Evolutionary conservation across 2,329 filamentous ascomycete genomes (phyloP).

Genomic region (Fusarium phyllophilum): DNA sequence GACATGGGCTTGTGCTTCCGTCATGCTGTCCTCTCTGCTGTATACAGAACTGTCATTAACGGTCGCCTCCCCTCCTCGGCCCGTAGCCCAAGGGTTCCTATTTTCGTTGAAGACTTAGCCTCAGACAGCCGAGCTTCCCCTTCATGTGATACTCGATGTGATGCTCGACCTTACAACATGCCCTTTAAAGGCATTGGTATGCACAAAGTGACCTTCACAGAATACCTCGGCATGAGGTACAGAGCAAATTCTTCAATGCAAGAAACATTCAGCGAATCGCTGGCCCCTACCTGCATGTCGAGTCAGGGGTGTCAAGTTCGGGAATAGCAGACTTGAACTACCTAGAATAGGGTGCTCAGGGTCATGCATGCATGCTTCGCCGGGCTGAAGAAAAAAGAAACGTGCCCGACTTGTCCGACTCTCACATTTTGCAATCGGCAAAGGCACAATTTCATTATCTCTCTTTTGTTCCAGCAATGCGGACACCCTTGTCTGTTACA

Average conservation of each 20-base stretch:
- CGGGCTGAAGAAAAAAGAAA: conserved; percentile 12
- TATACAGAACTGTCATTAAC: conserved; percentile 30
- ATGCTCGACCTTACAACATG: background rate
- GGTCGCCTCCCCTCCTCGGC: conserved; percentile 7
- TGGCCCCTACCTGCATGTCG: conserved; percentile 18
- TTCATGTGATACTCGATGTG: conserved; percentile 7
- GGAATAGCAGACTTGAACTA: conserved; percentile 30
- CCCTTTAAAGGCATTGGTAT: background rate
- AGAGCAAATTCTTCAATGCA: conserved; percentile 5
- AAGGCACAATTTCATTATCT: conserved; percentile 1
- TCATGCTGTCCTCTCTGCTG: conserved; percentile 22
- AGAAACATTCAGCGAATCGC: conserved; percentile 18
- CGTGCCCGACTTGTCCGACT: background rate
- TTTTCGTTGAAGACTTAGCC: conserved; percentile 6
- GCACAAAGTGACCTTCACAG: background rate
- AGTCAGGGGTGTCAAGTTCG: conserved; percentile 32
- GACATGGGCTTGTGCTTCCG: conserved; percentile 14
- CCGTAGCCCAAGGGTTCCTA: conserved; percentile 6
- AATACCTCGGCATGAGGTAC: conserved; percentile 29
- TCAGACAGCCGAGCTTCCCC: background rate
- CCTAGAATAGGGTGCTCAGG: background rate
- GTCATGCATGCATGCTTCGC: conserved; percentile 2
- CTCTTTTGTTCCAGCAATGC: conserved; percentile 5
- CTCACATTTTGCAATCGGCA: conserved; percentile 8
- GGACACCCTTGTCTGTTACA: background rate